Conservation (phyloP, 2,329 filamentous ascomycete species). For the Annulohypoxylon truncatum region DNA sequence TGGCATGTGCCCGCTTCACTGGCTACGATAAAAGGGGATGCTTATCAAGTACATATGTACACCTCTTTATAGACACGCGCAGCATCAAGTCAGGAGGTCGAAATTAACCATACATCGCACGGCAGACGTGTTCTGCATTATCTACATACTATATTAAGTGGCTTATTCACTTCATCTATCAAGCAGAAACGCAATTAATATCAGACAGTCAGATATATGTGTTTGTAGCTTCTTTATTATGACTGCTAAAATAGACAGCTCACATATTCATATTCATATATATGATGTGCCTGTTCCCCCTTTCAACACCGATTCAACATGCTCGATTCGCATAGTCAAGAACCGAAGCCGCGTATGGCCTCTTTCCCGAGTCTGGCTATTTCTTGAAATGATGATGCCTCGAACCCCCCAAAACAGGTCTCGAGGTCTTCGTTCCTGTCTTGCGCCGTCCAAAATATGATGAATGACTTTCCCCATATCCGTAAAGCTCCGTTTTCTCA, state of each 20-base stretch:
- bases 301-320: conserved; percentile 24
- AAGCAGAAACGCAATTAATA: not conserved
- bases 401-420: conserved; percentile 3
- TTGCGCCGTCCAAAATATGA: conserved; percentile 39
- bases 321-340: conserved; percentile 22
- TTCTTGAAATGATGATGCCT: conserved; percentile 18
- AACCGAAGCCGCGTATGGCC: conserved; percentile 9
- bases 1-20: conserved; percentile 29
- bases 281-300: conserved; percentile 15
- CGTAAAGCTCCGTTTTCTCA: conserved; percentile 44
- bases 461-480: conserved; percentile 39
- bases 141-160: not conserved
- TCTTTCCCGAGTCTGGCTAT: conserved; percentile 3
- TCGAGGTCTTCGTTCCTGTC: conserved; percentile 34
- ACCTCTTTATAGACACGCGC: not conserved
- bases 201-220: not conserved
- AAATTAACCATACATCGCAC: not conserved
- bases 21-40: conserved; percentile 13
- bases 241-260: conserved; percentile 22
- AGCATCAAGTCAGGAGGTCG: conserved; percentile 12
- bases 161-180: not conserved
- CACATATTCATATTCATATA: conserved; percentile 9
- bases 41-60: conserved; percentile 8
- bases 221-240: conserved; percentile 23
- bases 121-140: not conserved